Evolutionary conservation across 331 rosid species (phyloP).

Genomic region (Malus hybrid): DNA sequence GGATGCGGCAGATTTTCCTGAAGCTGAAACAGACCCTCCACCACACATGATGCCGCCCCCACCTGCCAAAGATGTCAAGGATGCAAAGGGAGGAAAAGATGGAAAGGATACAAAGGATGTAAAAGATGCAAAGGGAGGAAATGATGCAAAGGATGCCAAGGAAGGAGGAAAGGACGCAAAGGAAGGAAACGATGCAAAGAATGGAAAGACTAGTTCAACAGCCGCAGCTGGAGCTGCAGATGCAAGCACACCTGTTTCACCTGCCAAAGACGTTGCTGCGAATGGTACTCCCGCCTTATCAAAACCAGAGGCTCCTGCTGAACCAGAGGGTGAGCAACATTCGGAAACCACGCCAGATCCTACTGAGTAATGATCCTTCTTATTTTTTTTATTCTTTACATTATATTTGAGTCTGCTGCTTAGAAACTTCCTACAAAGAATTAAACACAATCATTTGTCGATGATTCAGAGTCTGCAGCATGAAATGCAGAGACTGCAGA

Average conservation of each 20-base stretch:
- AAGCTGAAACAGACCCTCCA: constrained; percentile 83
- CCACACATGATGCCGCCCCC: constrained; percentile 67
- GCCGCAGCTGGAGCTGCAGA: constrained; percentile 15
- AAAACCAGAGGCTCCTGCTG: constrained; percentile 28
- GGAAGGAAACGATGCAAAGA: constrained; percentile 26
- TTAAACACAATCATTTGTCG: constrained; percentile 33
- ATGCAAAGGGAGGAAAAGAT: constrained; percentile 27
- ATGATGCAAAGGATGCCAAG: constrained; percentile 19
- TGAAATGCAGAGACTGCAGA: constrained; percentile 12
- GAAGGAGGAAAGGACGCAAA: constrained; percentile 15
- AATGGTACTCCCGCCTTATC: constrained; percentile 27
- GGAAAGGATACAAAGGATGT: constrained; percentile 10
- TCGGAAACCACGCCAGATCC: constrained; percentile 26
- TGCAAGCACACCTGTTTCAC: constrained; percentile 29
- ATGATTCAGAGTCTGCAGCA: constrained; percentile 33
- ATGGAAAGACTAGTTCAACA: constrained; percentile 32
- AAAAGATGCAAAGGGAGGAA: no score
- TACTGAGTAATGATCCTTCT: constrained; percentile 32
- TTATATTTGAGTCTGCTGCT: constrained; percentile 11
- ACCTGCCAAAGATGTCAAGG: constrained; percentile 35
- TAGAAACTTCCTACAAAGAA: constrained; percentile 33
- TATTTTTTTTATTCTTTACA: background rate
- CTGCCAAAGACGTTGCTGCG: constrained; percentile 30
- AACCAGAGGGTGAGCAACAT: constrained; percentile 30
- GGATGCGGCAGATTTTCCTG: constrained; percentile 77